Percentiles rank a stretch among this genome's conserved stretches.
Conservation (phyloP, 1,139 yeast genomes). For the Magnusiomyces ingens region DNA sequence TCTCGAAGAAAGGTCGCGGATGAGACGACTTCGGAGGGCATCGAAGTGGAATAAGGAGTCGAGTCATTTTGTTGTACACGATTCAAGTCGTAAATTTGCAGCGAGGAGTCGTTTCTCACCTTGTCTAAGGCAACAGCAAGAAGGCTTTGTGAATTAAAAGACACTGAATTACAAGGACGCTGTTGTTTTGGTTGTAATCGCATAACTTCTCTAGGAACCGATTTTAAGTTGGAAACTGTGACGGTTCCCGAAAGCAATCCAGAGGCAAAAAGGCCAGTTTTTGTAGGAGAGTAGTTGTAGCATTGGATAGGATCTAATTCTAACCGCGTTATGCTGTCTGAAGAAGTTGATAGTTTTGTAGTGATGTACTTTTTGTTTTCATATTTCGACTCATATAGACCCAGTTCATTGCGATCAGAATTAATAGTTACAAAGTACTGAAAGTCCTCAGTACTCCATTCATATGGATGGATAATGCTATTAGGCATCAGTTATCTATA, state of each 20-base stretch:
- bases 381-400: slow-evolving; percentile 48
- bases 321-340: slow-evolving; percentile 35
- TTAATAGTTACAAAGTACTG: slow-evolving; percentile 58
- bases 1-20: slow-evolving; percentile 64
- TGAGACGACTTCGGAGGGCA: slow-evolving; percentile 69
- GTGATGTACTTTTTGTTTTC: slow-evolving; percentile 16
- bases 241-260: not conserved
- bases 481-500: slow-evolving; percentile 40
- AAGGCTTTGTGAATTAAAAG: slow-evolving; percentile 59
- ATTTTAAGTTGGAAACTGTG: not conserved
- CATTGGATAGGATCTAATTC: slow-evolving; percentile 73
- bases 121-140: slow-evolving; percentile 79
- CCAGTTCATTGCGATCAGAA: slow-evolving; percentile 63
- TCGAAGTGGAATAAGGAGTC: slow-evolving; percentile 50
- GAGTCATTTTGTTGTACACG: slow-evolving; percentile 27
- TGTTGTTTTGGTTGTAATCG: slow-evolving; percentile 57
- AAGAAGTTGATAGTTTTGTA: not conserved
- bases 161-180: slow-evolving; percentile 67
- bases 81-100: slow-evolving; percentile 77
- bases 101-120: slow-evolving; percentile 67
- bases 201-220: slow-evolving; percentile 23
- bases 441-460: slow-evolving; percentile 51
- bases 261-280: slow-evolving; percentile 37
- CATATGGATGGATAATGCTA: slow-evolving; percentile 48
- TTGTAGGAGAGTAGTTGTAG: slow-evolving; percentile 53